Percentiles rank a stretch among this genome's conserved stretches.
Conservation (phyloP, 495 filamentous ascomycete genomes). For the Aspergillus sclerotioniger region DNA sequence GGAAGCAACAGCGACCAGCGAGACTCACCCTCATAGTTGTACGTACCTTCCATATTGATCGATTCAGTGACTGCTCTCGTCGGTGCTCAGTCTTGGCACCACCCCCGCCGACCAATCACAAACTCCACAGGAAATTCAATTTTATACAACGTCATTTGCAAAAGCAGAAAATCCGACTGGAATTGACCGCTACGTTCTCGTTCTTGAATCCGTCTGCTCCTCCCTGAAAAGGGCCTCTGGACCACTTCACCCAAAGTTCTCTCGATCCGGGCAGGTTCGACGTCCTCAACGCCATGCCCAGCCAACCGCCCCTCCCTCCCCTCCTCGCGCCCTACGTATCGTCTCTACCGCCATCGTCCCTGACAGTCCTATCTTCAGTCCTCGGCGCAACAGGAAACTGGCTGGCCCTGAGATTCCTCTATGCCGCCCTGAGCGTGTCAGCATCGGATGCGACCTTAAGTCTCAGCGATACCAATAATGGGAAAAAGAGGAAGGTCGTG, state of each 20-base stretch:
- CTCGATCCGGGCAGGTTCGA: not conserved
- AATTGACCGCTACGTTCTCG: not conserved
- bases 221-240: not conserved
- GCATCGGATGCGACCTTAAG: slow-evolving; percentile 24
- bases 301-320: slow-evolving; percentile 58
- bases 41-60: not conserved
- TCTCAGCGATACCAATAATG: slow-evolving; percentile 21
- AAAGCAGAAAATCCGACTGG: not conserved
- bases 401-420: slow-evolving; percentile 65
- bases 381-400: slow-evolving; percentile 72
- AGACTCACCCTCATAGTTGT: not conserved
- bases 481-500: slow-evolving; percentile 55
- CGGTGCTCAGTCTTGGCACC: slow-evolving; percentile 16
- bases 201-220: not conserved
- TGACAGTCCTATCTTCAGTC: slow-evolving; percentile 71
- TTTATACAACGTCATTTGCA: slow-evolving; percentile 28
- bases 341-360: slow-evolving; percentile 45
- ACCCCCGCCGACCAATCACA: slow-evolving; percentile 30
- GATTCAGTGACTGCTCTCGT: not conserved
- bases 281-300: slow-evolving; percentile 37
- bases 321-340: slow-evolving; percentile 66
- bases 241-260: not conserved
- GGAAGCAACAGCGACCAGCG: too few relatives aligned
- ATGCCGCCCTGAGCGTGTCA: slow-evolving; percentile 47
- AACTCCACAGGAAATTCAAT: slow-evolving; percentile 31